Evolutionary conservation across 2,329 filamentous ascomycete genomes (phyloP), one percentile per base, ranked within the genome.

Genomic region (Colletotrichum spinosum): DNA sequence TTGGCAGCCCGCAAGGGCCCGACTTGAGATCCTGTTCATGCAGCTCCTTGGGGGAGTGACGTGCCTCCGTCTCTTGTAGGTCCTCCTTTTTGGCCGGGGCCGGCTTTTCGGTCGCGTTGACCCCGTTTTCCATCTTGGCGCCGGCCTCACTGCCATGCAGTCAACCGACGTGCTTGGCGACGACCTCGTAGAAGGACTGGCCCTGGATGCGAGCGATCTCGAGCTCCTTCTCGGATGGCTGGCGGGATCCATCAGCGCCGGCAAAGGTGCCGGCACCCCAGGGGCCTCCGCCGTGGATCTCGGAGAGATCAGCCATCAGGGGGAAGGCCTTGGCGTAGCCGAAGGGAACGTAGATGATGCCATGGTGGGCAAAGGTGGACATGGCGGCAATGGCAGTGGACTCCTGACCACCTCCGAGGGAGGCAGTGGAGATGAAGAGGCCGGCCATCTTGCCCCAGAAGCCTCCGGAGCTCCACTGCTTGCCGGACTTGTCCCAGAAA

Each of bases 241-340:
- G 90, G 75, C 96, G 91, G 65, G 91, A 93, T 72, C 96, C 96
- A 73, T 97, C 93, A 66, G 76, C 84, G 67, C 77, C 88, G 68
- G 94, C 85, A 73, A 97, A 97, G 70, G 95, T 97, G 76, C 96
- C 96, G 39, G 95, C 94, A 73, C 95, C 96, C 96, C 96, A 99
- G 44, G 96, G 86, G 67, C 86, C 89, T 68, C 96, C 96, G 74
- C 96, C 96, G 77, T 92, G 92, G 69, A 96, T 85, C 84, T 97
- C 94, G 37, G 76, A 76, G 41, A 97, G 78, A 80, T 94, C 90
- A 70, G 89, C 77, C 70, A 97, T 80, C 69, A 88, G 80, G 66
- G 76, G 76, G 76, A 97, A 97, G 54, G 88, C 82, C 73, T 90
- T 92, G 81, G 92, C 90, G 85, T 97, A 98, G 60, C 96, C 96